Percentiles rank a stretch among this genome's conserved stretches.
phyloP scores from a whole-genome alignment of 2,329 filamentous ascomycete species.

The Colletotrichum siamense region DNA sequence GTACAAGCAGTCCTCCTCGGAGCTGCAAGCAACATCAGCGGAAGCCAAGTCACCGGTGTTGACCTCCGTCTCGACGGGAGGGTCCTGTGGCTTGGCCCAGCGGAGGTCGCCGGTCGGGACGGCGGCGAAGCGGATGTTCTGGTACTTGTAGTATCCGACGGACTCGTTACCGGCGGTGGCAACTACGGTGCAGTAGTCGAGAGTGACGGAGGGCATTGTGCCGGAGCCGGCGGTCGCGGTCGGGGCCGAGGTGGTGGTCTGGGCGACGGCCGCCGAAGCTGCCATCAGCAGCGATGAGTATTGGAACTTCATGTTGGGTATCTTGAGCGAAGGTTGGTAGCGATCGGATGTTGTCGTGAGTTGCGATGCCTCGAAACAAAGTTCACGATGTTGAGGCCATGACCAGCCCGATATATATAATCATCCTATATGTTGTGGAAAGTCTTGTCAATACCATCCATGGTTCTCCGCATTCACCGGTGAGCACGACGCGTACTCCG shows the following conservation, averaged over 20 bases:
- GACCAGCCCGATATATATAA: neutral
- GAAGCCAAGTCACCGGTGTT: neutral
- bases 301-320: neutral
- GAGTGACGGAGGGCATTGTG: neutral
- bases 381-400: neutral
- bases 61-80: neutral
- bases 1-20: neutral
- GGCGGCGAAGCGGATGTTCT: slow-evolving; percentile 30
- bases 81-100: slow-evolving; percentile 1
- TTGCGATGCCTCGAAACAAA: neutral
- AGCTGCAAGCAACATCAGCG: neutral
- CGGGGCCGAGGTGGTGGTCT: neutral
- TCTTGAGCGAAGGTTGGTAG: neutral
- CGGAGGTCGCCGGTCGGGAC: slow-evolving; percentile 26
- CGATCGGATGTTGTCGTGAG: neutral
- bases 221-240: neutral
- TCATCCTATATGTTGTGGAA: neutral
- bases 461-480: neutral
- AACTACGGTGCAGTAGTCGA: slow-evolving; percentile 1
- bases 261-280: neutral
- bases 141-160: slow-evolving; percentile 22
- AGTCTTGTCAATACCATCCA: neutral
- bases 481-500: neutral
- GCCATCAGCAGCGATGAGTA: neutral
- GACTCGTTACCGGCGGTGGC: slow-evolving; percentile 1